A percentile compares a stretch with the other conserved stretches of the same genome.
Evolutionary conservation across 768 basidiomycete species (phyloP).

Genomic region (Suillus bovinus): DNA sequence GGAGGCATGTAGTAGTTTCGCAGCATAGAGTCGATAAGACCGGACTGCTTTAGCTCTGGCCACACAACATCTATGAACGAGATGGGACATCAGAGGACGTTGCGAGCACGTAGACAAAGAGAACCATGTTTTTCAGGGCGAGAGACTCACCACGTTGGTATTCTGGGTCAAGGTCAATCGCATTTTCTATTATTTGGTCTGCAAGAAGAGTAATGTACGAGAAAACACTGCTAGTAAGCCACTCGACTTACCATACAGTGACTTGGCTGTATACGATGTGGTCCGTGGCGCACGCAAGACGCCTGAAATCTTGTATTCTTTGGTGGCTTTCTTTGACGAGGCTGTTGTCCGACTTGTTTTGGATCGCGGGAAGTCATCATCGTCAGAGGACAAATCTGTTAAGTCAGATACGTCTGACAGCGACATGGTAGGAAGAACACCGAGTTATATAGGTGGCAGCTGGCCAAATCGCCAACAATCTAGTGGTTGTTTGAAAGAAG

Average conservation of each 20-base stretch:
- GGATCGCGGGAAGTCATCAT: conserved; percentile 34
- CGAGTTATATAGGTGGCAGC: neutral
- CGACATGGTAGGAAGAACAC: conserved; percentile 26
- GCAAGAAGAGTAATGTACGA: conserved; percentile 8
- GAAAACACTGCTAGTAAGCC: neutral
- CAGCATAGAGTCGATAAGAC: conserved; percentile 63
- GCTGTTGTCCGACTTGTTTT: conserved; percentile 24
- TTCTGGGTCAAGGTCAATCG: conserved; percentile 60
- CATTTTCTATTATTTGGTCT: conserved; percentile 50
- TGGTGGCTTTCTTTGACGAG: conserved; percentile 22
- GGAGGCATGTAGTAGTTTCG: conserved; percentile 69
- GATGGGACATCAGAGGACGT: neutral
- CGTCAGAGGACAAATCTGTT: conserved; percentile 46
- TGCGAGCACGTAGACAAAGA: neutral
- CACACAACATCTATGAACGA: conserved; percentile 56
- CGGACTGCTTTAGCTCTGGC: conserved; percentile 58
- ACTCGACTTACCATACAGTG: conserved; percentile 42
- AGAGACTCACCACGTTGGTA: conserved; percentile 58
- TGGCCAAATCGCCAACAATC: neutral
- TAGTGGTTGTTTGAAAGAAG: conserved; percentile 1
- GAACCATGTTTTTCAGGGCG: neutral
- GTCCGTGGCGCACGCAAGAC: conserved; percentile 40
- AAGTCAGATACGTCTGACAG: conserved; percentile 47
- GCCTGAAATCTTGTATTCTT: conserved; percentile 32
- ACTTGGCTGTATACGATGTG: conserved; percentile 42